phyloP scores from a whole-genome alignment of 306 rosid genomes.

The Alnus glutinosa region DNA sequence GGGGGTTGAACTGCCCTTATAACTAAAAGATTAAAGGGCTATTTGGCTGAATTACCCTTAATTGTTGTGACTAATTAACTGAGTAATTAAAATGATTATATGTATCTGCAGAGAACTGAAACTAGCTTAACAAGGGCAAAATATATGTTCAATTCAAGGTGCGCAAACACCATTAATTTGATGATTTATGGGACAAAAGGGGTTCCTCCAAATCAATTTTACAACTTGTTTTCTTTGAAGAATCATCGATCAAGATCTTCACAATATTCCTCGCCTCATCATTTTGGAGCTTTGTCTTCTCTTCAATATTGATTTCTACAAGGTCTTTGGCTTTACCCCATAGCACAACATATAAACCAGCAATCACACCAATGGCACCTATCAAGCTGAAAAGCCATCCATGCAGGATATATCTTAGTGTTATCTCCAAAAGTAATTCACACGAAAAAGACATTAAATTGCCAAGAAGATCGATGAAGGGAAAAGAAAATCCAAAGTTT shows the following conservation, averaged over 20 bases:
- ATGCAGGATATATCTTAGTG: background rate
- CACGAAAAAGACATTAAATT: background rate
- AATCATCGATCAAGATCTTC: background rate
- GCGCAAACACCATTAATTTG: too few species aligned
- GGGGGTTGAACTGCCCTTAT: too few species aligned
- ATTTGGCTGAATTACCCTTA: too few species aligned
- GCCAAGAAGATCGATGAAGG: background rate
- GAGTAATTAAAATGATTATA: too few species aligned
- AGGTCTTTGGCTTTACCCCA: slow-evolving; percentile 60
- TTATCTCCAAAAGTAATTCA: background rate
- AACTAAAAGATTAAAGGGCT: too few species aligned
- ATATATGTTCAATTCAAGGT: too few species aligned
- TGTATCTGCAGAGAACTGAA: too few species aligned
- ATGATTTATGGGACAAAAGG: slow-evolving; percentile 34
- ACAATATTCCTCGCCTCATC: background rate
- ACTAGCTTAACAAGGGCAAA: too few species aligned
- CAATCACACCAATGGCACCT: slow-evolving; percentile 46
- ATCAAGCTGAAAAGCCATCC: slow-evolving; percentile 31
- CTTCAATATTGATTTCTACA: slow-evolving; percentile 13
- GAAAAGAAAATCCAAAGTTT: background rate
- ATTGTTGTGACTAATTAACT: too few species aligned
- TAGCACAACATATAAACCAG: slow-evolving; percentile 55
- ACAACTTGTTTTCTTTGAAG: background rate
- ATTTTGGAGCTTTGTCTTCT: slow-evolving; percentile 19
- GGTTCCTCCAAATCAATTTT: slow-evolving; percentile 57